Evolutionary conservation across 2,329 filamentous ascomycete genomes (phyloP), one percentile per base, ranked within the genome.

Genomic region (Cladophialophora immunda): DNA sequence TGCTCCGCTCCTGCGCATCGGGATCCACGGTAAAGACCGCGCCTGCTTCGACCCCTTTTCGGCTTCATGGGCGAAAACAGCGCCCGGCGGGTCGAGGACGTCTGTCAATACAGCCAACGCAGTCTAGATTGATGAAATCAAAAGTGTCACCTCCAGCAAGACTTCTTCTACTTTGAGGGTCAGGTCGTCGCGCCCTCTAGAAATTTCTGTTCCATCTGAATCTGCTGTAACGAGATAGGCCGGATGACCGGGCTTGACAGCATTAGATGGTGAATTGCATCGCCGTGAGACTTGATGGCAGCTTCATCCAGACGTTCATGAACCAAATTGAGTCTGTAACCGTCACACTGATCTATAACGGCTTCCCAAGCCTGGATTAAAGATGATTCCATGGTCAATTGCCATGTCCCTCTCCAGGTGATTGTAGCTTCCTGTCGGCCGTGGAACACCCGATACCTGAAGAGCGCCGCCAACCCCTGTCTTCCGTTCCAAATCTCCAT

Each of bases 401-500:
- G 32, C 32, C 32, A 36, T 15, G 32, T 36, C 3, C 32, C 32
- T 36, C 32, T 36, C 32, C 32, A 36, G 15, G 32, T 36, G 32
- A 36, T 36, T 15, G 32, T 36, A 36, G 32, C 32, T 13, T 36
- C 32, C 4, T 36, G 32, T 36, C 7, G 9, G 32, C 15, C 7
- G 32, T 15, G 32, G 32, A 36, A 36, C 32, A 15, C 32, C 32
- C 15, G 32, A 15, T 55, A 62, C 30, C 30, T 54, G 50, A 62
- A 62, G 32, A 62, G 59, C 47, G 50, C 50, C 59, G 59, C 59
- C 59, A 56, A 54, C 57, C 81, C 58, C 74, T 79, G 30, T 68
- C 64, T 69, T 57, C 75, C 75, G 62, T 76, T 77, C 77, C 77
- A 79, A 22, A 78, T 62, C 54, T 78, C 75, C 73, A 79, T 73